phyloP scores from a whole-genome alignment of 2,329 filamentous ascomycete genomes.

The Penicillium italicum region DNA sequence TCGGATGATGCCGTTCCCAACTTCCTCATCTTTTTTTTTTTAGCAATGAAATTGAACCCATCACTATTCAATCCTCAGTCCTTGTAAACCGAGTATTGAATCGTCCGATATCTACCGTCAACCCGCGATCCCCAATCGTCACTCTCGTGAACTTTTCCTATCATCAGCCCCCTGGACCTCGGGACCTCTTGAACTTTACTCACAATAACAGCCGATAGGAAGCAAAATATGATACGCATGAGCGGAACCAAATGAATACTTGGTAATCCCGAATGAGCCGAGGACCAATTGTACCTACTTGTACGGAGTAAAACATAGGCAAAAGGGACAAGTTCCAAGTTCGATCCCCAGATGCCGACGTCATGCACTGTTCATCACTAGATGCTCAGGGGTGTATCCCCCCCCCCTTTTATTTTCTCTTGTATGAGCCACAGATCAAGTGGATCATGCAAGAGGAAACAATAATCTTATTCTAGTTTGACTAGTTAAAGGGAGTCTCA shows the following conservation, averaged over 20 bases:
- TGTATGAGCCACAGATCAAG: constrained; percentile 17
- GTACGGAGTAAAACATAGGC: too few relatives aligned
- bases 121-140: too few relatives aligned
- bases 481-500: not conserved
- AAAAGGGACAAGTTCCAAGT: too few relatives aligned
- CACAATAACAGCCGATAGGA: not conserved
- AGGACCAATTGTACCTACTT: not conserved
- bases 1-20: too few relatives aligned
- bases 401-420: not conserved
- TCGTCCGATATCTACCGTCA: too few relatives aligned
- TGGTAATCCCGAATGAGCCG: not conserved
- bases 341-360: constrained; percentile 10
- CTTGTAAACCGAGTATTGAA: too few relatives aligned
- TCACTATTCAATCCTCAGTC: too few relatives aligned
- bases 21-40: too few relatives aligned
- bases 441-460: too few relatives aligned
- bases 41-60: too few relatives aligned
- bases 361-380: constrained; percentile 19
- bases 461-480: not conserved
- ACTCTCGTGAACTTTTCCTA: too few relatives aligned
- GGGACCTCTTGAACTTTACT: not conserved
- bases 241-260: not conserved
- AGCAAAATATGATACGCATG: not conserved
- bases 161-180: not conserved
- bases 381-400: constrained; percentile 13